phyloP scores from a whole-genome alignment of 1,284 basidiomycete species.

The Rhodotorula sp. region DNA sequence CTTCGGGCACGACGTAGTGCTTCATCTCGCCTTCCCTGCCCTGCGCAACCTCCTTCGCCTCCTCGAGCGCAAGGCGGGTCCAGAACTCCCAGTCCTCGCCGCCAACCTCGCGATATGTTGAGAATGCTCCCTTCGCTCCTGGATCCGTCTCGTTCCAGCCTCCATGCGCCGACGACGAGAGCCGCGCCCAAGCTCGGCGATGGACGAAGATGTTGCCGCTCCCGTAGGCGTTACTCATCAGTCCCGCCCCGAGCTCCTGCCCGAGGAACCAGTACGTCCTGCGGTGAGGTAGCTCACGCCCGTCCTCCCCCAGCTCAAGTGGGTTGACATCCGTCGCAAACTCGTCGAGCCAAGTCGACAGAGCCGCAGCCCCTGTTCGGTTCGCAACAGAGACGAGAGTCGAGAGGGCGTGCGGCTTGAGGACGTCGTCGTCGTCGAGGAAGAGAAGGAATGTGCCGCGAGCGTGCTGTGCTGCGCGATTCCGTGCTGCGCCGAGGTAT shows the following conservation, averaged over 20 bases:
- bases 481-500: conserved; percentile 40
- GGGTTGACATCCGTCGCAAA: conserved; percentile 40
- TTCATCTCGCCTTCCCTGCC: neutral
- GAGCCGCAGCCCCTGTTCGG: conserved; percentile 18
- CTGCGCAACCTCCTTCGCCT: conserved; percentile 3
- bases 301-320: conserved; percentile 7
- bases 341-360: conserved; percentile 41
- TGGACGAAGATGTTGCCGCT: conserved; percentile 40
- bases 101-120: conserved; percentile 38
- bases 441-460: conserved; percentile 30
- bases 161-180: neutral
- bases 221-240: conserved; percentile 35
- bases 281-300: conserved; percentile 23
- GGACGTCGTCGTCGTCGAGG: conserved; percentile 42
- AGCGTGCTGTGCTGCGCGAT: conserved; percentile 19
- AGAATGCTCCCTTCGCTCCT: conserved; percentile 26
- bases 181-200: conserved; percentile 21
- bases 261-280: conserved; percentile 42
- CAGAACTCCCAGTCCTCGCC: conserved; percentile 41
- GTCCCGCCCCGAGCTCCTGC: conserved; percentile 21
- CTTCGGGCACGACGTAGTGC: conserved; percentile 29
- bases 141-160: no score
- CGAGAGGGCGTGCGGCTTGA: conserved; percentile 36
- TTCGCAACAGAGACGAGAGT: conserved; percentile 28
- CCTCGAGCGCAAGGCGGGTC: conserved; percentile 23